These are phyloP conservation scores for Blastobotrys americana DNA, from an alignment of 805 yeast species.

Conservation along the genomic window DNA sequence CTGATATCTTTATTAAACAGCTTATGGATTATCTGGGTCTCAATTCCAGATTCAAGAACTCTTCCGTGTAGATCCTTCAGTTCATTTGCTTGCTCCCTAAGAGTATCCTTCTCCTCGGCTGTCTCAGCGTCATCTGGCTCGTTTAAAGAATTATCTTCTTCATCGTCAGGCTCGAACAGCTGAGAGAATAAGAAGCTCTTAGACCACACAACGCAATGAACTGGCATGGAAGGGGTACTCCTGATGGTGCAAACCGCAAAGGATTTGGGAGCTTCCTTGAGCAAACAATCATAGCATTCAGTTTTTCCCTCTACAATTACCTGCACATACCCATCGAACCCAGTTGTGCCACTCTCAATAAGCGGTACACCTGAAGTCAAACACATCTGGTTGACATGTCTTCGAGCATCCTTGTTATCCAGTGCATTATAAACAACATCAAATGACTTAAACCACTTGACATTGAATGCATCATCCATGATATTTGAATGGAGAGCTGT, in stretches of 20 bases:
- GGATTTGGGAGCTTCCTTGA: slow-evolving; percentile 80
- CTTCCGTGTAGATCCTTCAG: slow-evolving; percentile 27
- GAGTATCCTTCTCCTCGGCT: slow-evolving; percentile 30
- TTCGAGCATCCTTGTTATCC: slow-evolving; percentile 87
- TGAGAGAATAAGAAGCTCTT: slow-evolving; percentile 81
- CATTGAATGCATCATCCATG: slow-evolving; percentile 70
- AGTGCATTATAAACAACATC: slow-evolving; percentile 81
- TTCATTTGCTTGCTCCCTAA: slow-evolving; percentile 32
- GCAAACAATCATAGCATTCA: slow-evolving; percentile 91
- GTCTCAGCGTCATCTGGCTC: slow-evolving; percentile 48
- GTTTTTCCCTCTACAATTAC: slow-evolving; percentile 76
- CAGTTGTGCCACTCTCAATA: slow-evolving; percentile 93
- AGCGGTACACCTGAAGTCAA: slow-evolving; percentile 66
- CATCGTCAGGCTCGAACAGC: slow-evolving; percentile 46
- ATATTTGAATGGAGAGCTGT: slow-evolving; percentile 82
- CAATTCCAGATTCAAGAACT: slow-evolving; percentile 32
- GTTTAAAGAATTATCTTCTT: slow-evolving; percentile 52
- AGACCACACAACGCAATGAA: slow-evolving; percentile 97
- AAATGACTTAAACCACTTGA: slow-evolving; percentile 72
- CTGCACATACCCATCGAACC: slow-evolving; percentile 88
- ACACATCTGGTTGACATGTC: slow-evolving; percentile 80
- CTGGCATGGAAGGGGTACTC: slow-evolving; percentile 93
- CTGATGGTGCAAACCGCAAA: slow-evolving; percentile 96
- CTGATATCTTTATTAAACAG: slow-evolving; percentile 73
- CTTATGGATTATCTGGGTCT: slow-evolving; percentile 28